phyloP scores from a whole-genome alignment of 1,284 basidiomycete genomes.

The Austroboletus rostrupii region DNA sequence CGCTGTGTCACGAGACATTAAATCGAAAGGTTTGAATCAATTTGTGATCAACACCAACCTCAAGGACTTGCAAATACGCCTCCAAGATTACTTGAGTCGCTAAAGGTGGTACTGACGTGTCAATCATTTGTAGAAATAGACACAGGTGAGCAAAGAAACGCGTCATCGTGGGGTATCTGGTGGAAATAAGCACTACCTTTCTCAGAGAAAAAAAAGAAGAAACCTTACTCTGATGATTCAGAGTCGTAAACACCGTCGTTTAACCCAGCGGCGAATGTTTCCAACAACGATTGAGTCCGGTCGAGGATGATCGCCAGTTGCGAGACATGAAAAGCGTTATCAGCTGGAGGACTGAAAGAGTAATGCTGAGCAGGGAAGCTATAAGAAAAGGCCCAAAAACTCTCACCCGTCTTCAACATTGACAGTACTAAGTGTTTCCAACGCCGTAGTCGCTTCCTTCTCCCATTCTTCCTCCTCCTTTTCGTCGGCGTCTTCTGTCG shows the following conservation, averaged over 20 bases:
- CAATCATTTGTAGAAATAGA: constrained; percentile 83
- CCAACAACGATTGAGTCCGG: constrained; percentile 62
- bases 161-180: constrained; percentile 62
- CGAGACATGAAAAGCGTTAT: constrained; percentile 82
- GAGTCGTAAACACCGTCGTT: constrained; percentile 45
- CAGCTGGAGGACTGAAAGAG: constrained; percentile 52
- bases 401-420: constrained; percentile 57
- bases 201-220: not conserved
- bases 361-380: constrained; percentile 1
- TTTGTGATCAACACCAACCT: constrained; percentile 42
- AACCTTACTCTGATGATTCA: constrained; percentile 59
- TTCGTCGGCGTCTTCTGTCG: constrained; percentile 36
- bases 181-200: constrained; percentile 2
- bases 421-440: constrained; percentile 52
- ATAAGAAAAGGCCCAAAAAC: not conserved
- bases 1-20: constrained; percentile 36
- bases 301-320: constrained; percentile 86
- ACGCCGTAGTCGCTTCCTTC: constrained; percentile 47
- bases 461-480: constrained; percentile 63
- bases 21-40: not conserved
- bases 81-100: constrained; percentile 84
- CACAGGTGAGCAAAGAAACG: constrained; percentile 97
- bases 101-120: constrained; percentile 65
- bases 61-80: constrained; percentile 85
- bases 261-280: constrained; percentile 69